These are phyloP conservation scores for Raffaelea albimanens DNA, from an alignment of 2,329 filamentous ascomycete genomes.

Conservation along the genomic window DNA sequence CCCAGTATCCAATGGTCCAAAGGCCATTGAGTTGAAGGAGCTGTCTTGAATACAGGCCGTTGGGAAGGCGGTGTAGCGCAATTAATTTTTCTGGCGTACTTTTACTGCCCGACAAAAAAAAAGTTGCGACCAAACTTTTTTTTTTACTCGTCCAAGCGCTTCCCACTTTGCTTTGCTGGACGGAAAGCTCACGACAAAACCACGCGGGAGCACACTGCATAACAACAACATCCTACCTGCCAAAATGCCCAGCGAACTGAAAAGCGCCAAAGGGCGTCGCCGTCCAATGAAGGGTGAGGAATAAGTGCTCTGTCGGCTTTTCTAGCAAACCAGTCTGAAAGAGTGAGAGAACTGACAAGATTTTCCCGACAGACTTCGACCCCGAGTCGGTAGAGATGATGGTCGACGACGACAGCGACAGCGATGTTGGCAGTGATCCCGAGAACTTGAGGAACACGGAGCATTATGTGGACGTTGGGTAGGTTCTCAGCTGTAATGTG, in stretches of 20 bases:
- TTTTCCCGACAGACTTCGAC: conserved; percentile 56
- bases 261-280: no score
- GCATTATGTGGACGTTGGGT: conserved; percentile 75
- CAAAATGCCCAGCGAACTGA: conserved; percentile 41
- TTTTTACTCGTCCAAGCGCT: not conserved
- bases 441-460: conserved; percentile 61
- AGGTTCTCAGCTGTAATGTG: conserved; percentile 15
- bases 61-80: conserved; percentile 11
- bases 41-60: no score
- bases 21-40: no score
- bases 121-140: no score
- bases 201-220: no score
- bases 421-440: conserved; percentile 36
- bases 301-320: no score
- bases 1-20: no score
- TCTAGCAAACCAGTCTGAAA: no score
- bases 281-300: no score
- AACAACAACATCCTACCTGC: not conserved
- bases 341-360: not conserved
- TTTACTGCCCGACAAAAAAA: conserved; percentile 4
- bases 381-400: conserved; percentile 57
- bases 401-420: conserved; percentile 46
- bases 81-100: conserved; percentile 7
- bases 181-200: no score
- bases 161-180: no score